phyloP scores from a whole-genome alignment of 2,329 filamentous ascomycete species.

The Colletotrichum liriopes region DNA sequence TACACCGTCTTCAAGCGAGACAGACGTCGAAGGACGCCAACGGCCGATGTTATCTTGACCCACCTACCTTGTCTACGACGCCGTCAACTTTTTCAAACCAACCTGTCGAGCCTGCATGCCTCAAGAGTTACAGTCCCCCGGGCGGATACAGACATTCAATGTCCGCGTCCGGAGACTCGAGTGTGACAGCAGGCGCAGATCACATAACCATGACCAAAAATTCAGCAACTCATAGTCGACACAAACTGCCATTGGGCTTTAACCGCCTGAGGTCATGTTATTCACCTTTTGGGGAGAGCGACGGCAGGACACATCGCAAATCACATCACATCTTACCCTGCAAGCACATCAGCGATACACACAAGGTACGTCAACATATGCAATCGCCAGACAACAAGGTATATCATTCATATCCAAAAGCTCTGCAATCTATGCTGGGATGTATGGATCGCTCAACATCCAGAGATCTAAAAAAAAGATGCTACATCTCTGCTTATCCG shows the following conservation, averaged over 20 bases:
- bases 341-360: neutral
- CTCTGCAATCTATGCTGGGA: neutral
- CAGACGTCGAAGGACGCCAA: neutral
- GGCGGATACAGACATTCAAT: neutral
- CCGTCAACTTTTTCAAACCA: neutral
- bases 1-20: neutral
- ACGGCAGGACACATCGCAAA: neutral
- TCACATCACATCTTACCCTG: neutral
- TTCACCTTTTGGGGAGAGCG: neutral
- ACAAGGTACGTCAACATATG: neutral
- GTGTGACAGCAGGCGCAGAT: neutral
- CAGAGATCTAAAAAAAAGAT: neutral
- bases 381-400: neutral
- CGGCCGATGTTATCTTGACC: neutral
- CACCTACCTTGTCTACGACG: too few relatives aligned
- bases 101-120: neutral
- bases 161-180: neutral
- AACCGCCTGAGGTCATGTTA: too few relatives aligned
- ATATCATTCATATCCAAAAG: constrained; percentile 7
- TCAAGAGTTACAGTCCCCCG: neutral
- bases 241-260: neutral
- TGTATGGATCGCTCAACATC: constrained; percentile 14
- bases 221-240: neutral
- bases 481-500: constrained; percentile 4
- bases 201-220: neutral